phyloP scores from a whole-genome alignment of 129 eudicot species.

The Escallonia herrerae region DNA sequence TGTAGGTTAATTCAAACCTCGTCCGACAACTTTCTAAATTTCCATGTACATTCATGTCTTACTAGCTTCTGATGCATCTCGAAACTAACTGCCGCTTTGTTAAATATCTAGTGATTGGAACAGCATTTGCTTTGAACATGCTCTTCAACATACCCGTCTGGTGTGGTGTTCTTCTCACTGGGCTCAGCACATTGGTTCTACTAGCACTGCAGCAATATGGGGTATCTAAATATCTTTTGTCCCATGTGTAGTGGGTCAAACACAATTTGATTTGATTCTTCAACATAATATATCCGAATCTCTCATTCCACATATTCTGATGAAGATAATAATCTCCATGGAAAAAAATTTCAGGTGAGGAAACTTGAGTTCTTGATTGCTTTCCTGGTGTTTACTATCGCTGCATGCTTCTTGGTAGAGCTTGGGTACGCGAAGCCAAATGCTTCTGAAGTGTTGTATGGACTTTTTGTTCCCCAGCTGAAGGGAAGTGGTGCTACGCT shows the following conservation, averaged over 20 bases:
- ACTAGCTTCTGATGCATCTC: neutral
- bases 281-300: neutral
- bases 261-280: too few species aligned
- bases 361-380: constrained; percentile 88
- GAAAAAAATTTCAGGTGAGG: constrained; percentile 55
- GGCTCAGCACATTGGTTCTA: constrained; percentile 78
- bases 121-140: constrained; percentile 97
- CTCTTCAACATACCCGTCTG: constrained; percentile 84
- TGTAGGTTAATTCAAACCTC: neutral
- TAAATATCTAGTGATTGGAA: constrained; percentile 67
- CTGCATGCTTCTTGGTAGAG: constrained; percentile 81
- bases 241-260: neutral
- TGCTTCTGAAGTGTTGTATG: constrained; percentile 70
- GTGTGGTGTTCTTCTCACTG: constrained; percentile 92
- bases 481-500: constrained; percentile 81
- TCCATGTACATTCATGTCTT: too few species aligned
- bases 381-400: constrained; percentile 78
- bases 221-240: constrained; percentile 34
- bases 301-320: neutral
- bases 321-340: neutral
- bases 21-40: neutral
- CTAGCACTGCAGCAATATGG: constrained; percentile 94
- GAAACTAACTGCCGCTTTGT: neutral
- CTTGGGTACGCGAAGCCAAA: constrained; percentile 85
- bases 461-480: constrained; percentile 93